Conservation (phyloP, 2,329 filamentous ascomycete species). For the Alternaria brassicae region DNA sequence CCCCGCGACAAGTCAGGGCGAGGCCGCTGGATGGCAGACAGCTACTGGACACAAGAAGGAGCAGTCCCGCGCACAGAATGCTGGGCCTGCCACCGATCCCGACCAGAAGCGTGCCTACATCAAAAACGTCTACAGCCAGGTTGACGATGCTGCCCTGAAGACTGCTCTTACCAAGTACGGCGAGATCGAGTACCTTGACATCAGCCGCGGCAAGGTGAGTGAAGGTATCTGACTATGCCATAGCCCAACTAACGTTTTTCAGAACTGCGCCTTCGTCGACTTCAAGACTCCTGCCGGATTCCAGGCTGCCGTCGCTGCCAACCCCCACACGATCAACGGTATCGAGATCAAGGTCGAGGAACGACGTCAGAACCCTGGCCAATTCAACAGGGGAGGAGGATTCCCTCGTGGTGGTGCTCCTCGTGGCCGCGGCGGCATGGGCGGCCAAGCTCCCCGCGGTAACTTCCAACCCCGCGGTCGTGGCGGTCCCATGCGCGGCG, state of each 20-base stretch:
- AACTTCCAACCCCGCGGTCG: slow-evolving; percentile 74
- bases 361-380: slow-evolving; percentile 68
- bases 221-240: background rate
- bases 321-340: slow-evolving; percentile 83
- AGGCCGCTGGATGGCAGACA: slow-evolving; percentile 82
- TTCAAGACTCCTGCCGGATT: slow-evolving; percentile 83
- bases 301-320: slow-evolving; percentile 80
- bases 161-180: slow-evolving; percentile 73
- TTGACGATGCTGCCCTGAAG: slow-evolving; percentile 76
- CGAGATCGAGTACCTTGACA: slow-evolving; percentile 69
- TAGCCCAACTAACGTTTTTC: slow-evolving; percentile 26
- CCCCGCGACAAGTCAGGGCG: slow-evolving; percentile 57
- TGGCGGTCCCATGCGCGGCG: slow-evolving; percentile 67
- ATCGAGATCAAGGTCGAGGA: slow-evolving; percentile 88
- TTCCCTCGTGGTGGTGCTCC: slow-evolving; percentile 53
- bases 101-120: slow-evolving; percentile 86
- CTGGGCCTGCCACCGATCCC: slow-evolving; percentile 69
- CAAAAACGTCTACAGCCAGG: slow-evolving; percentile 92
- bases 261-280: slow-evolving; percentile 98
- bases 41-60: slow-evolving; percentile 81
- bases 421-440: slow-evolving; percentile 67
- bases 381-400: slow-evolving; percentile 44
- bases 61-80: slow-evolving; percentile 75
- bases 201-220: slow-evolving; percentile 76
- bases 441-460: slow-evolving; percentile 67